Conservation (phyloP, 495 filamentous ascomycete species). For the Amphirosellinia nigrospora region DNA sequence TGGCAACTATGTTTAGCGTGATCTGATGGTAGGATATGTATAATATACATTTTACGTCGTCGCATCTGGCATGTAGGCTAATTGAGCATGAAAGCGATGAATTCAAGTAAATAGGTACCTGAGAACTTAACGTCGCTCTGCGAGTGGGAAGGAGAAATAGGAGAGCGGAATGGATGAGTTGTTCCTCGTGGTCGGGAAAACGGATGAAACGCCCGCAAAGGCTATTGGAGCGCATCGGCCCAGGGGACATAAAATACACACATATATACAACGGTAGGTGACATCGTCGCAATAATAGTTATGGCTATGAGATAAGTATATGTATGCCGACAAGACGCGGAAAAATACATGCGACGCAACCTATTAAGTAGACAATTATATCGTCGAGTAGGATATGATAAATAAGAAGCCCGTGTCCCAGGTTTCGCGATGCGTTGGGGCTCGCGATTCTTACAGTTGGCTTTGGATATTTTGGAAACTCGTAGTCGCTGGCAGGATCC, state of each 20-base stretch:
- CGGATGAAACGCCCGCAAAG: background rate
- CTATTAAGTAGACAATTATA: background rate
- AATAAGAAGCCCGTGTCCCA: background rate
- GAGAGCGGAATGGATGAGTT: background rate
- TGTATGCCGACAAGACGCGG: background rate
- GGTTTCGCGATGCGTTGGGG: background rate
- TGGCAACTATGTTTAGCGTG: too few relatives aligned
- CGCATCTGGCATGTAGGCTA: background rate
- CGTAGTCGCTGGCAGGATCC: background rate
- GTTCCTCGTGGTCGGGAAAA: constrained; percentile 11
- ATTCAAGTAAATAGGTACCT: background rate
- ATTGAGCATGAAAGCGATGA: background rate
- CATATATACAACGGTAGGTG: constrained; percentile 2
- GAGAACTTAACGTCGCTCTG: background rate
- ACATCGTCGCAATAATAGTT: background rate
- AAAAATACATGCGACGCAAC: background rate
- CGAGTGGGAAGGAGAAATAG: background rate
- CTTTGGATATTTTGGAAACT: background rate
- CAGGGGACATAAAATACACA: background rate
- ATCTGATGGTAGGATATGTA: too few relatives aligned
- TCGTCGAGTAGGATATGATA: constrained; percentile 5
- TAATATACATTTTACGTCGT: background rate
- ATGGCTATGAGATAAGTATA: background rate
- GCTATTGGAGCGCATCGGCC: constrained; percentile 24
- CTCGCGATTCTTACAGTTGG: background rate